These are phyloP conservation scores for Nannizziopsis barbatae DNA, from an alignment of 2,329 filamentous ascomycete species.

Conservation along the genomic window DNA sequence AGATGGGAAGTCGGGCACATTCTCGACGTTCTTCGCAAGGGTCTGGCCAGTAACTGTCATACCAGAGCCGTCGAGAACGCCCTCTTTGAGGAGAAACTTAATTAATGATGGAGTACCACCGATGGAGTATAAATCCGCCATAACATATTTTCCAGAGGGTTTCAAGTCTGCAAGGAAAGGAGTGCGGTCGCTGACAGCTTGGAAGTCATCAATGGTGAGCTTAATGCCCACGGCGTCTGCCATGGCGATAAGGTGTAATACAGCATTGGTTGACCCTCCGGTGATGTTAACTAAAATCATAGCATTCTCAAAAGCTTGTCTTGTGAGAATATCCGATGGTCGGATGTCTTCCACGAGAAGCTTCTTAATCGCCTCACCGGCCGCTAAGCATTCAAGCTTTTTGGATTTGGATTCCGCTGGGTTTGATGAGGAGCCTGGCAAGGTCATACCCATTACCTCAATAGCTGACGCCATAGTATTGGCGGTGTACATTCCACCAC, in stretches of 20 bases:
- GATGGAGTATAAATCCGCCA: constrained; percentile 47
- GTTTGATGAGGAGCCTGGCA: constrained; percentile 72
- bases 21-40: constrained; percentile 48
- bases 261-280: constrained; percentile 75
- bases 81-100: constrained; percentile 48
- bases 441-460: constrained; percentile 62
- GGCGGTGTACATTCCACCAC: constrained; percentile 75
- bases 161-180: constrained; percentile 75
- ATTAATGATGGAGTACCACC: constrained; percentile 49
- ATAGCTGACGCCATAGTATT: constrained; percentile 68
- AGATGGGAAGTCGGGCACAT: constrained; percentile 51
- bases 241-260: constrained; percentile 74
- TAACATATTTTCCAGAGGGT: constrained; percentile 58
- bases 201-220: constrained; percentile 77
- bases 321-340: constrained; percentile 66
- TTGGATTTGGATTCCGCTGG: constrained; percentile 65
- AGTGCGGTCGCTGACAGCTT: constrained; percentile 64
- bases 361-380: constrained; percentile 63
- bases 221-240: constrained; percentile 71
- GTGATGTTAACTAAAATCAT: constrained; percentile 76
- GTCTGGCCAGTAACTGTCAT: constrained; percentile 52
- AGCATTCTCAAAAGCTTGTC: constrained; percentile 71
- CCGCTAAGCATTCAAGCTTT: constrained; percentile 57
- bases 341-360: constrained; percentile 65
- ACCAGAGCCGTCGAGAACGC: constrained; percentile 47